Evolutionary conservation across 2,329 filamentous ascomycete genomes (phyloP).

Genomic region (Samsoniella hepiali): DNA sequence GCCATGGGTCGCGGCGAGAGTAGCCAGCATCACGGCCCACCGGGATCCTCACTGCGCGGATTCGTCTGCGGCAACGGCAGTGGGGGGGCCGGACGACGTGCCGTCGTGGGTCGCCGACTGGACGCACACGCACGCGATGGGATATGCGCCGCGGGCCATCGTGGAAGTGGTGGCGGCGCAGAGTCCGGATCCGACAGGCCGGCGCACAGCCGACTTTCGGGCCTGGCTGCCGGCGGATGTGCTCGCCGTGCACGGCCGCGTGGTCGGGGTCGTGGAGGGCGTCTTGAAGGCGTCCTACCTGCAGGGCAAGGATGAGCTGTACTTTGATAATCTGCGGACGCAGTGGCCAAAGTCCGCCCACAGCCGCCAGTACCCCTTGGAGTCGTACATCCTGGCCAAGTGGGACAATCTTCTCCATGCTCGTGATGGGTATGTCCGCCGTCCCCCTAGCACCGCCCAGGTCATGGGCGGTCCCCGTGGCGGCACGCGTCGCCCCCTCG

Average conservation of each 20-base stretch:
- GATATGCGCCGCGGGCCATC: slow-evolving; percentile 1
- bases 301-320: background rate
- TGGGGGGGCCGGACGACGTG: background rate
- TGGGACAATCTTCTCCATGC: too few species aligned
- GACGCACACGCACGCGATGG: background rate
- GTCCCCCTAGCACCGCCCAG: too few species aligned
- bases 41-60: too few species aligned
- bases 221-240: background rate
- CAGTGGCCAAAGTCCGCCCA: background rate
- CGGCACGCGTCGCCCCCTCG: too few species aligned
- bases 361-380: background rate
- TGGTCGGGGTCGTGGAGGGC: background rate
- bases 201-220: background rate
- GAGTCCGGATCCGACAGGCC: too few species aligned
- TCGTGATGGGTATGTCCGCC: too few species aligned
- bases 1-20: too few species aligned
- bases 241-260: slow-evolving; percentile 2
- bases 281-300: background rate
- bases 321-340: background rate
- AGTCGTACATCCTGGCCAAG: too few species aligned
- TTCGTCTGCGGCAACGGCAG: background rate
- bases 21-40: too few species aligned
- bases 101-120: slow-evolving; percentile 12
- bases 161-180: background rate
- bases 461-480: too few species aligned